phyloP scores from a whole-genome alignment of 179 eudicot species.

The Heliamphora pulchella region DNA sequence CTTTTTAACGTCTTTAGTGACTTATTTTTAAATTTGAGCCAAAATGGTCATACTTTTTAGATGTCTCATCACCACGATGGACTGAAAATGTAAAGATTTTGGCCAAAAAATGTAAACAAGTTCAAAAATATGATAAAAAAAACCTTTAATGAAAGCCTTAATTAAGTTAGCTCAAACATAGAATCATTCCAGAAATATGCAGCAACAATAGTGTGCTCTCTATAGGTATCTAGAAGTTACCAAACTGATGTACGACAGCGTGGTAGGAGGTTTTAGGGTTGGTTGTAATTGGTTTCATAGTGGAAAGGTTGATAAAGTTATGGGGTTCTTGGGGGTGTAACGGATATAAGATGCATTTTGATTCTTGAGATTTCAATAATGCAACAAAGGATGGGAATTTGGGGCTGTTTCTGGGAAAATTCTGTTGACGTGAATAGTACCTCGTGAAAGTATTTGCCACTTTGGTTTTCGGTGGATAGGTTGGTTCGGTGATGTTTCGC shows the following conservation, averaged over 20 bases:
- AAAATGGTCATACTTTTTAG: too few relatives aligned
- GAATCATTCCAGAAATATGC: too few relatives aligned
- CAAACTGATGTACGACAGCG: neutral
- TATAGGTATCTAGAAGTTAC: neutral
- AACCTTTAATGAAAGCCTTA: too few relatives aligned
- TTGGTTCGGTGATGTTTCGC: too few relatives aligned
- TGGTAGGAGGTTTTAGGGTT: neutral
- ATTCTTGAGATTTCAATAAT: neutral
- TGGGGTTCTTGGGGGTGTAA: neutral
- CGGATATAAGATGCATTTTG: neutral
- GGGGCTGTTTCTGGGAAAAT: neutral
- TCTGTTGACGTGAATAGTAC: constrained; percentile 1
- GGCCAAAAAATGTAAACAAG: too few relatives aligned
- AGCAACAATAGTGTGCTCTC: neutral
- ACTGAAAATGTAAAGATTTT: too few relatives aligned
- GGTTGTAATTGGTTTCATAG: neutral
- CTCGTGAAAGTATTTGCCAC: neutral
- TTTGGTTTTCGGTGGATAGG: too few relatives aligned
- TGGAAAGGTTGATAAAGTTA: neutral
- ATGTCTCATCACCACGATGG: too few relatives aligned
- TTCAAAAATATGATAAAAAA: too few relatives aligned
- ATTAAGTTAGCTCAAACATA: too few relatives aligned
- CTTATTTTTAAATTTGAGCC: too few relatives aligned
- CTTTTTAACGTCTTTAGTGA: too few relatives aligned
- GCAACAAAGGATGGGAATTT: neutral